Evolutionary conservation across 768 basidiomycete genomes (phyloP).

Genomic region (Boletus barrowsii): DNA sequence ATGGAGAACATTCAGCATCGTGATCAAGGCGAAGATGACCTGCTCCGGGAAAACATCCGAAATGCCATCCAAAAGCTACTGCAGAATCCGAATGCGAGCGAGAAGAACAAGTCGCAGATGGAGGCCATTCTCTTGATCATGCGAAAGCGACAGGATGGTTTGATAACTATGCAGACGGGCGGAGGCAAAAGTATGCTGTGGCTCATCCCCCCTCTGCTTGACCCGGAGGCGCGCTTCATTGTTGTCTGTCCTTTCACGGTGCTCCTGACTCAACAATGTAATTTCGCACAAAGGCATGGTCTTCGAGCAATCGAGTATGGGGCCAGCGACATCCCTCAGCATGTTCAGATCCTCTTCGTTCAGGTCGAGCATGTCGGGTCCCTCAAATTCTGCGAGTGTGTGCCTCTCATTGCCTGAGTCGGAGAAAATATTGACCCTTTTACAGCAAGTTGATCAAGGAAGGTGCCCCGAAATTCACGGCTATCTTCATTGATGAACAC

Average conservation of each 20-base stretch:
- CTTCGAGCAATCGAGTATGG: not conserved
- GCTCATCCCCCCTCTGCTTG: not conserved
- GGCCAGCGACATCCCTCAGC: not conserved
- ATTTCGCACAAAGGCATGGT: not conserved
- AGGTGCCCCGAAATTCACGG: not conserved
- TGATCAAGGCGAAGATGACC: not conserved
- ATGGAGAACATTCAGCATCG: not conserved
- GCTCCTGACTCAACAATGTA: not conserved
- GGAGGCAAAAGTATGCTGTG: conserved; percentile 5
- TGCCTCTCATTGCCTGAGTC: too few species aligned
- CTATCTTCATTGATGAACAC: not conserved
- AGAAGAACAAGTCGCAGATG: conserved; percentile 3
- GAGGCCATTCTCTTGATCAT: not conserved
- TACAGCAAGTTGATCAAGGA: not conserved
- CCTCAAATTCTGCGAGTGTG: not conserved
- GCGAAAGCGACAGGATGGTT: not conserved
- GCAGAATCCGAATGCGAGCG: not conserved
- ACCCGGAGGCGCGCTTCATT: not conserved
- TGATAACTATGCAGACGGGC: conserved; percentile 5
- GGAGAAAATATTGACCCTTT: not conserved
- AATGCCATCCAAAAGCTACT: not conserved
- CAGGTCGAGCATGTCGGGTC: not conserved
- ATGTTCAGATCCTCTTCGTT: not conserved
- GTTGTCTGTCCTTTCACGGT: conserved; percentile 2
- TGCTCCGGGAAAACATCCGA: not conserved